Conservation (phyloP, 768 basidiomycete species). For the Hygrocybe punicea region DNA sequence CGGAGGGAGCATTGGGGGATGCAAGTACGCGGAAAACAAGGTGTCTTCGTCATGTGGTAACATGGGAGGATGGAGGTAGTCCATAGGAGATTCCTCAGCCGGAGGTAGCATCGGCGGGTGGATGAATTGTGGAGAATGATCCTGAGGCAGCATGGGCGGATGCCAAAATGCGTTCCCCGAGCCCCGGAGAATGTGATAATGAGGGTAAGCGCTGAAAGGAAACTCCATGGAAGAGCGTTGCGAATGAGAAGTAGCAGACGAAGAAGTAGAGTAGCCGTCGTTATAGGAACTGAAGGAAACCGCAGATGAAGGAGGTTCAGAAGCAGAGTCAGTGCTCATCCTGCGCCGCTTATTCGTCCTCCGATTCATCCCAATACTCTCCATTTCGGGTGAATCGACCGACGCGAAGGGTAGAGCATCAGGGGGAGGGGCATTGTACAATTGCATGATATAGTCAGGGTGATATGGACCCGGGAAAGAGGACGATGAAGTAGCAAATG, state of each 20-base stretch:
- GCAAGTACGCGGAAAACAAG: slow-evolving; percentile 48
- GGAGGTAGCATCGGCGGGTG: slow-evolving; percentile 70
- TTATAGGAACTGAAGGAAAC: slow-evolving; percentile 60
- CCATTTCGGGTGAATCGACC: slow-evolving; percentile 32
- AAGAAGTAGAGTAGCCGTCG: slow-evolving; percentile 58
- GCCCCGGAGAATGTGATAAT: slow-evolving; percentile 44
- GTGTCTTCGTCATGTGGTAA: slow-evolving; percentile 63
- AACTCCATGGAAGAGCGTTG: slow-evolving; percentile 64
- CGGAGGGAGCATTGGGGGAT: slow-evolving; percentile 44
- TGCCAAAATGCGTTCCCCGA: slow-evolving; percentile 72
- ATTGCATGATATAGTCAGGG: slow-evolving; percentile 62
- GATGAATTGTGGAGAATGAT: slow-evolving; percentile 53
- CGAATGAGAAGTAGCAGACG: slow-evolving; percentile 55
- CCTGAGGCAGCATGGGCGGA: slow-evolving; percentile 66
- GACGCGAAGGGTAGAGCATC: slow-evolving; percentile 56
- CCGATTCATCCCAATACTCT: slow-evolving; percentile 32
- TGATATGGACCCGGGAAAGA: slow-evolving; percentile 70
- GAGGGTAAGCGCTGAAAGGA: slow-evolving; percentile 54
- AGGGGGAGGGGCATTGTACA: slow-evolving; percentile 41
- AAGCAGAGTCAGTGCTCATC: slow-evolving; percentile 60
- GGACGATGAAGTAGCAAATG: slow-evolving; percentile 30
- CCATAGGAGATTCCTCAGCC: slow-evolving; percentile 63
- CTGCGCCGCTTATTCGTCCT: slow-evolving; percentile 64
- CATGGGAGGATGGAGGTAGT: slow-evolving; percentile 66
- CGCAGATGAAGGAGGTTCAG: slow-evolving; percentile 58